Evolutionary conservation across 2,329 filamentous ascomycete genomes (phyloP).

Genomic region (Alternaria sp.): DNA sequence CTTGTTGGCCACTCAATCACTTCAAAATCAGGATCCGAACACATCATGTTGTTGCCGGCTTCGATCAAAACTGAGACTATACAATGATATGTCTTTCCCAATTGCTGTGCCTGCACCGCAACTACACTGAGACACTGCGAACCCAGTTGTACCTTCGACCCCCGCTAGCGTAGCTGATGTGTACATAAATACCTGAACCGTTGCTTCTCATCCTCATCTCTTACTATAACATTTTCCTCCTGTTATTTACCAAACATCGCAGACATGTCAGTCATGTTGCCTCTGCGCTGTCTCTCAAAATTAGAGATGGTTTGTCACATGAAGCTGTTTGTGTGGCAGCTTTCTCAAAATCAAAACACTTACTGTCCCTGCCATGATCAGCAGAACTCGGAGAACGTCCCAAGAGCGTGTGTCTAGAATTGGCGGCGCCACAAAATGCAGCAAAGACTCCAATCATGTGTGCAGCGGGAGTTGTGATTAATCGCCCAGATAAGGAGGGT

Average conservation of each 20-base stretch:
- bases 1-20: fast-evolving
- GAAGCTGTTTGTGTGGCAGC: neutral
- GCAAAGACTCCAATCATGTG: neutral
- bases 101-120: neutral
- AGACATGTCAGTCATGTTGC: no score
- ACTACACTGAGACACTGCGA: neutral
- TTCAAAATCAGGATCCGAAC: fast-evolving
- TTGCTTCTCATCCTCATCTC: neutral
- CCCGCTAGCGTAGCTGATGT: neutral
- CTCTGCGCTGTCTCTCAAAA: neutral
- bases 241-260: no score
- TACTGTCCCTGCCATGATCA: neutral
- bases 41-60: neutral
- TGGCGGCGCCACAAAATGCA: neutral
- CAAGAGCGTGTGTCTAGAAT: neutral
- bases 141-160: neutral
- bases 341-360: neutral
- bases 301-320: no score
- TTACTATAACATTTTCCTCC: neutral
- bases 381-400: neutral
- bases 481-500: fast-evolving
- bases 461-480: neutral
- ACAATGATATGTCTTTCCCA: neutral
- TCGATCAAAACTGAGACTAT: neutral
- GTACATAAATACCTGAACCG: neutral